Percentiles rank a stretch among this genome's conserved stretches.
These are phyloP conservation scores for Xerocomellus dryophilus DNA, from an alignment of 768 basidiomycete species.

Conservation along the genomic window DNA sequence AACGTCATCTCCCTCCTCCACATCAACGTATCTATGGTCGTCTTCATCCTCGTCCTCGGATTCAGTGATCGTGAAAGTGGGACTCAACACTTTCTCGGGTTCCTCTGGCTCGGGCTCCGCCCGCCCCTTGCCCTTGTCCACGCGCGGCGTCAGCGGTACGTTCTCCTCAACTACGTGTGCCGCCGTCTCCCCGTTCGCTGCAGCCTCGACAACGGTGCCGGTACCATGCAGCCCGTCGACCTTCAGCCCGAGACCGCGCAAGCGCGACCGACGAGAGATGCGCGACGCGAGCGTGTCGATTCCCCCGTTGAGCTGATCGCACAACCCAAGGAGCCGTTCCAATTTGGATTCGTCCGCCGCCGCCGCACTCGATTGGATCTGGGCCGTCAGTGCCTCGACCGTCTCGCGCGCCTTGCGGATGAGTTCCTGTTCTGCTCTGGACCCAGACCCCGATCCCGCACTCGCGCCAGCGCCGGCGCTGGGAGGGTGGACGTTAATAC, in stretches of 20 bases:
- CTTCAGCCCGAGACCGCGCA: slow-evolving; percentile 46
- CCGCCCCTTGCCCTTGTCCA: slow-evolving; percentile 78
- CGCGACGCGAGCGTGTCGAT: slow-evolving; percentile 48
- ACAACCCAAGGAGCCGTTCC: slow-evolving; percentile 65
- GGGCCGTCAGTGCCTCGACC: slow-evolving; percentile 46
- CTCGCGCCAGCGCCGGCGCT: background rate
- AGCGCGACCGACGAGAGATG: slow-evolving; percentile 37
- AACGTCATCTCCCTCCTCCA: slow-evolving; percentile 36
- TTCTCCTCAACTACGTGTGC: slow-evolving; percentile 28
- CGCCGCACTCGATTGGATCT: slow-evolving; percentile 47
- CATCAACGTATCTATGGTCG: slow-evolving; percentile 31
- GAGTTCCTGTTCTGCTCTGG: slow-evolving; percentile 33
- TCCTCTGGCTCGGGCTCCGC: slow-evolving; percentile 68
- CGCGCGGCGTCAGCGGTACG: slow-evolving; percentile 52
- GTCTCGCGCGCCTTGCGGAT: slow-evolving; percentile 50
- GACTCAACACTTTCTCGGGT: slow-evolving; percentile 69
- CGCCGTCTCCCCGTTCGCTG: background rate
- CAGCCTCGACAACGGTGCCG: slow-evolving; percentile 16
- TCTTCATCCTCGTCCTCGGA: slow-evolving; percentile 54
- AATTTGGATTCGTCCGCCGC: slow-evolving; percentile 54
- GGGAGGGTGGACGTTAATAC: background rate
- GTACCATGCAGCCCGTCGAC: slow-evolving; percentile 30
- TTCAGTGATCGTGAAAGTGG: slow-evolving; percentile 32
- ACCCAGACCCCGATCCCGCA: background rate
- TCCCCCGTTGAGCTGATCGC: slow-evolving; percentile 64